Evolutionary conservation across 1,139 yeast species (phyloP).

Genomic region (Saccharomycopsis phalli): DNA sequence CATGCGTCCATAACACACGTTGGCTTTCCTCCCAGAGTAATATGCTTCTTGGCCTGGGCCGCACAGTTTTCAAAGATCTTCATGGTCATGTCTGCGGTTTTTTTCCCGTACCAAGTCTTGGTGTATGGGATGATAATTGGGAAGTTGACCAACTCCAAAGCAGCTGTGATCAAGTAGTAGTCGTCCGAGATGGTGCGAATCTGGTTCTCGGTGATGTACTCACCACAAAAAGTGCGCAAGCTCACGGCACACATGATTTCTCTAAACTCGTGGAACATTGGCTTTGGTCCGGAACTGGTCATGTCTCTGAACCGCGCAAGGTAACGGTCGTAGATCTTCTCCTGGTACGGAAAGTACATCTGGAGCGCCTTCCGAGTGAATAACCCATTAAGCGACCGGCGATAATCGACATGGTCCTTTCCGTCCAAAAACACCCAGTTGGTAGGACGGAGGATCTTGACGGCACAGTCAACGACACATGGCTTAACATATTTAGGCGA

Average conservation of each 20-base stretch:
- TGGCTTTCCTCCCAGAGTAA: conserved; percentile 71
- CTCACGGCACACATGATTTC: conserved; percentile 94
- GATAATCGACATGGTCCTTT: conserved; percentile 86
- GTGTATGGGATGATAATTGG: conserved; percentile 94
- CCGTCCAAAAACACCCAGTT: conserved; percentile 98
- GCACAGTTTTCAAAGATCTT: conserved; percentile 83
- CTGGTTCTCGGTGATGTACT: conserved; percentile 85
- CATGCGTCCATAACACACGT: conserved; percentile 92
- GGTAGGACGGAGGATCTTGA: conserved; percentile 83
- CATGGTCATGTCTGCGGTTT: conserved; percentile 91
- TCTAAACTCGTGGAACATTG: conserved; percentile 88
- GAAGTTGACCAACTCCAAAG: conserved; percentile 92
- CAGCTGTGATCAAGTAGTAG: conserved; percentile 86
- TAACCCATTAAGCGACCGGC: conserved; percentile 81
- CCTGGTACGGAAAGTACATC: conserved; percentile 76
- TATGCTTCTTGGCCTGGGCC: conserved; percentile 69
- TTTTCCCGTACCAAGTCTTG: conserved; percentile 95
- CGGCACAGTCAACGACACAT: conserved; percentile 95
- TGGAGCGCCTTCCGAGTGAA: conserved; percentile 80
- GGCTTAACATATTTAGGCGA: conserved; percentile 89
- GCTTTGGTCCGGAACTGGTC: conserved; percentile 52
- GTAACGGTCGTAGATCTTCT: conserved; percentile 72
- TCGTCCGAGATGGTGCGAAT: conserved; percentile 82
- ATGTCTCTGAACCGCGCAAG: conserved; percentile 53
- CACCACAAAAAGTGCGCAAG: conserved; percentile 90